Base-by-base conservation (phyloP, 306 rosid species). In the cucumber (Cucumis sativus) region DNA sequence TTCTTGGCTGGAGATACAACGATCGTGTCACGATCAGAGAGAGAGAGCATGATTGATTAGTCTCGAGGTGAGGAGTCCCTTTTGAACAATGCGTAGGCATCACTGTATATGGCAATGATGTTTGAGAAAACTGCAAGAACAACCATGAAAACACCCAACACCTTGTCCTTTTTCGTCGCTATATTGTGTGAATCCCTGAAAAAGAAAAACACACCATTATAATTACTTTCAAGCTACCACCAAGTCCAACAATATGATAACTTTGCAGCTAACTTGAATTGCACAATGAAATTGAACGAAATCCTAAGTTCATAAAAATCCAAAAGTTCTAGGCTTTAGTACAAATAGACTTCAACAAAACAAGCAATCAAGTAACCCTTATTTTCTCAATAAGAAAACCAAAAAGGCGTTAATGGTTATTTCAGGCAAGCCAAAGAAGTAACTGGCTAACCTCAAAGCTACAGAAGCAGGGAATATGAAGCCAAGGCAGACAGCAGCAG, bases 391-490 rank as follows among this genome's bases (percentile, higher is more conserved):
- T 35, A 9, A 35, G 37, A 30, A 63, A 63, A 15, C 18, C n/a
- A 64, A 64, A 12, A 3, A 18, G 72, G 72, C 25, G 2, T 18
- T 39, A n/a, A 66, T 10, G 6, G 74, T 68, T 68, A 68, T 45
- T 20, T 68, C 30, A 6, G 74, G 74, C 21, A 41, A 41, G 56
- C 20, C 57, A 69, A 57, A 69, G 56, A 69, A 47, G 75, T 45
- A 43, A 69, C n/a, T 21, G 12, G 54, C 75, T 61, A 40, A 84
- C 87, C 82, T 77, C 58, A 79, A 77, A 60, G 82, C 79, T 59
- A 86, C 20, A 13, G 83, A 78, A 57, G 89, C 86, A 43, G 89
- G 89, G 60, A 86, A 86, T 66, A 86, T 82, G 87, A 86, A 86
- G 8, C 81, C 89, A 43, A 86, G 57, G 63, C 83, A 78, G 54